Conservation (phyloP, 495 filamentous ascomycete species). For the Thermochaetoides thermophila region DNA sequence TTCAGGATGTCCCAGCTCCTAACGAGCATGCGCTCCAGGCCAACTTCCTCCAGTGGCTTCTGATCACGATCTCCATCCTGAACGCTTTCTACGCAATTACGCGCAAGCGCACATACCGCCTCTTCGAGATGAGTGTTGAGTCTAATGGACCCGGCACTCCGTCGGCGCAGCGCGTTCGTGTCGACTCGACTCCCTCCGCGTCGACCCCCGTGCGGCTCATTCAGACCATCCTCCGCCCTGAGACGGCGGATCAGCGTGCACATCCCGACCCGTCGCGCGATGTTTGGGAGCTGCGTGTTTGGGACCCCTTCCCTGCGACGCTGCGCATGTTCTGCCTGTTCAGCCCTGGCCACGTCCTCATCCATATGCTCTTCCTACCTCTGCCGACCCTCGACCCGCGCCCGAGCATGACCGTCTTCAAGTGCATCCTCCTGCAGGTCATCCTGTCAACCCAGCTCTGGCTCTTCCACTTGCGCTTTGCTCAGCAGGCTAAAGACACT, state of each 20-base stretch:
- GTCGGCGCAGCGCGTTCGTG: conserved; percentile 75
- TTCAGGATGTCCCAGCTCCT: no score
- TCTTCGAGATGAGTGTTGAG: conserved; percentile 80
- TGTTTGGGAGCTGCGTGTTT: conserved; percentile 89
- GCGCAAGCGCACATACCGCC: conserved; percentile 70
- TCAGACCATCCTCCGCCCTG: conserved; percentile 43
- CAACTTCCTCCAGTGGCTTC: conserved; percentile 49
- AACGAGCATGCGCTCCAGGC: no score
- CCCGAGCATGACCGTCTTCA: conserved; percentile 74
- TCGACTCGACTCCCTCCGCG: conserved; percentile 70
- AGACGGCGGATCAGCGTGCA: conserved; percentile 56
- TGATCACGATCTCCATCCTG: conserved; percentile 45
- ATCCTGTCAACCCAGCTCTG: conserved; percentile 67
- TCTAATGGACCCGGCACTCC: conserved; percentile 53
- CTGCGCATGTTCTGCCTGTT: conserved; percentile 78
- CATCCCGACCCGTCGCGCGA: conserved; percentile 75
- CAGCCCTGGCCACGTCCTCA: conserved; percentile 77
- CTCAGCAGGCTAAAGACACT: conserved; percentile 73
- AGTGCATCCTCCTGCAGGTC: conserved; percentile 51
- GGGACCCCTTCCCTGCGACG: conserved; percentile 80
- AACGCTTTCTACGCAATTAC: conserved; percentile 78
- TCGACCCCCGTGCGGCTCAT: conserved; percentile 70
- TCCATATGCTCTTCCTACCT: conserved; percentile 80
- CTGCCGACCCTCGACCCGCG: conserved; percentile 56
- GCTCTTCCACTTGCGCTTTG: conserved; percentile 52